These are phyloP conservation scores for Lactifluus volemus DNA, from an alignment of 768 basidiomycete species.

Conservation along the genomic window DNA sequence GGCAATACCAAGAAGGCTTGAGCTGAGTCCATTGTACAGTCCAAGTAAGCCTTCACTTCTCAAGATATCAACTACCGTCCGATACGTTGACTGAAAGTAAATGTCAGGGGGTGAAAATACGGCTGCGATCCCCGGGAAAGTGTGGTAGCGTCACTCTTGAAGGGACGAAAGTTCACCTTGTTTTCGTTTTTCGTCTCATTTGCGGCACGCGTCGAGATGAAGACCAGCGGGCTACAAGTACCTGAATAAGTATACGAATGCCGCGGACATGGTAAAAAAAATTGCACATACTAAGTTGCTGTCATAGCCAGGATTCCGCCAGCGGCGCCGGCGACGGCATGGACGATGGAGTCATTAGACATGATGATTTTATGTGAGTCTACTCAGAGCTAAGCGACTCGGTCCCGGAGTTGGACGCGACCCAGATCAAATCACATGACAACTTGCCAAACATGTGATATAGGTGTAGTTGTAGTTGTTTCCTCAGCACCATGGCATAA, in stretches of 20 bases:
- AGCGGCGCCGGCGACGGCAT: conserved; percentile 80
- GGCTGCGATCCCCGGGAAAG: not conserved
- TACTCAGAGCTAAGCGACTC: not conserved
- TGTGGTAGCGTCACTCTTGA: not conserved
- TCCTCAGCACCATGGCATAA: not conserved
- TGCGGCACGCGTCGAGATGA: conserved; percentile 87
- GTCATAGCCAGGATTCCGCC: conserved; percentile 90
- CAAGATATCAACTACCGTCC: conserved; percentile 65
- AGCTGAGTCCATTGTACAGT: conserved; percentile 79
- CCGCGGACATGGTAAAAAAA: conserved; percentile 1
- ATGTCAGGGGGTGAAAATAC: not conserved
- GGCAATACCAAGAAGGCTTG: conserved; percentile 83
- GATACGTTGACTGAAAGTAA: conserved; percentile 44
- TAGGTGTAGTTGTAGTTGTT: not conserved
- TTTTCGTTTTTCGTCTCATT: conserved; percentile 75
- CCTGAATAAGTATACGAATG: conserved; percentile 4
- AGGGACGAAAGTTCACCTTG: conserved; percentile 40
- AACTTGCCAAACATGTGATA: not conserved
- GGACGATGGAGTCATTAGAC: conserved; percentile 64
- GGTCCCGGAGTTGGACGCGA: too few relatives aligned
- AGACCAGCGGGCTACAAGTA: conserved; percentile 71
- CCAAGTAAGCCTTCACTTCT: conserved; percentile 78
- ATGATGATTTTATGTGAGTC: conserved; percentile 17
- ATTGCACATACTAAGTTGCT: conserved; percentile 61
- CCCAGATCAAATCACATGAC: conserved; percentile 1